Evolutionary conservation across 495 filamentous ascomycete genomes (phyloP), one percentile per base, ranked within the genome.

Genomic region (Astrocystis sublimbata): DNA sequence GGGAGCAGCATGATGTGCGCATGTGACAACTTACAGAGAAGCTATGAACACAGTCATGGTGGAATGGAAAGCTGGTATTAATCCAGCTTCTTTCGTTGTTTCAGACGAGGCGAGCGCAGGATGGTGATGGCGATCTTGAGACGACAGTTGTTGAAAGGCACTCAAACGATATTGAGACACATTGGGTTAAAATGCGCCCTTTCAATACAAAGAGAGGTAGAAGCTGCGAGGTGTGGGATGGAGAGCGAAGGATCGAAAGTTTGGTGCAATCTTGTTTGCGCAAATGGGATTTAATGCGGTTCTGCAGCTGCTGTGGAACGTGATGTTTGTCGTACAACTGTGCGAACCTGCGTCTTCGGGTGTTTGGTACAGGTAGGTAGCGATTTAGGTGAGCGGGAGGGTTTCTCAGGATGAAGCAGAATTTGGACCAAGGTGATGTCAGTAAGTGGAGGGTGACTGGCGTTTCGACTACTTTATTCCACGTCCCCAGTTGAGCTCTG

Each of bases 1-100:
- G n/a, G n/a, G n/a, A n/a, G n/a, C n/a, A n/a, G n/a, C n/a, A n/a
- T n/a, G n/a, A n/a, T n/a, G n/a, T n/a, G n/a, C n/a, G n/a, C n/a
- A n/a, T n/a, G n/a, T n/a, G n/a, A n/a, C n/a, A n/a, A 82, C 88
- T 81, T 83, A 93, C 90, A 93, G 79, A n/a, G 90, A 92, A 65
- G 84, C 89, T 60, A 93, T 84, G 69, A 92, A 92, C 74, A 92
- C 84, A 6, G 90, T 92, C 90, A 92, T 92, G 63, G 55, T 85
- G 80, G 67, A 65, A 64, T 52, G 80, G 67, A 65, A 64, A 45
- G 33, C 52, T 59, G 19, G 28, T n/a, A 51, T 26, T n/a, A 55
- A 23, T 36, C 10, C 13, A 56, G 36, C 31, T 17, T 45, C 17
- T 43, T 33, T 17, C 28, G 38, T 6, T 28, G 21, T 41, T 60